Evolutionary conservation across 2,329 filamentous ascomycete species (phyloP), one percentile per base, ranked within the genome.

Genomic region (Phoma sp.): DNA sequence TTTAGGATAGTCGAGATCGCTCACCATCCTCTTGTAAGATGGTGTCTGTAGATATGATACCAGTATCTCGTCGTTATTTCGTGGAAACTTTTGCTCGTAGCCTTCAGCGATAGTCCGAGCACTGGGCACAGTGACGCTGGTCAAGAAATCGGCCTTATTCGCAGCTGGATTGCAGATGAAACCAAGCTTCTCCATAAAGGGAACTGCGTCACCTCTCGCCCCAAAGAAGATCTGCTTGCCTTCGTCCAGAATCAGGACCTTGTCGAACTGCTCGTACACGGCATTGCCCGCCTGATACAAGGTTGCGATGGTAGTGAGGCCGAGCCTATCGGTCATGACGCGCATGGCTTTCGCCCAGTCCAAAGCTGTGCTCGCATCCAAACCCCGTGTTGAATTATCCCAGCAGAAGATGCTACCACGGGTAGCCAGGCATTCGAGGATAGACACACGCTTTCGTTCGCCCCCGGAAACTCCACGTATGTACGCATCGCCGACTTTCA

Each of bases 201-300:
- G 73, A 60, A 81, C 85, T 1, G 89, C 89, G 2, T 78, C 70
- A 3, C 64, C 68, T 0, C 83, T 82, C 0, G 83, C 82, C 0
- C 90, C 90, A 59, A 86, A 92, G 76, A 84, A 93, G 57, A 92
- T 91, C 66, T 91, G 83, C 0, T 85, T 81, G 1, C 89, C 90
- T 64, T 91, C 86, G 64, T 91, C 90, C 0, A 92, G 76, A 0
- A 92, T 85, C 0, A 86, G 79, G 0, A 84, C 84, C 68, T 91
- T 91, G 74, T 92, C 88, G 62, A 92, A 92, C 9, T 43, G 38
- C 21, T 60, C 36, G 40, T 44, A 59, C 0, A 64, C 53, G 12
- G 33, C 47, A 24, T 64, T 52, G 7, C 61, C 50, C 6, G 55
- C 74, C 47, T 78, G 76, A 61, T 86, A 86, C 24, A 85, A 81